phyloP scores from a whole-genome alignment of 257 asterid species.

The Solanum raphanifolium region DNA sequence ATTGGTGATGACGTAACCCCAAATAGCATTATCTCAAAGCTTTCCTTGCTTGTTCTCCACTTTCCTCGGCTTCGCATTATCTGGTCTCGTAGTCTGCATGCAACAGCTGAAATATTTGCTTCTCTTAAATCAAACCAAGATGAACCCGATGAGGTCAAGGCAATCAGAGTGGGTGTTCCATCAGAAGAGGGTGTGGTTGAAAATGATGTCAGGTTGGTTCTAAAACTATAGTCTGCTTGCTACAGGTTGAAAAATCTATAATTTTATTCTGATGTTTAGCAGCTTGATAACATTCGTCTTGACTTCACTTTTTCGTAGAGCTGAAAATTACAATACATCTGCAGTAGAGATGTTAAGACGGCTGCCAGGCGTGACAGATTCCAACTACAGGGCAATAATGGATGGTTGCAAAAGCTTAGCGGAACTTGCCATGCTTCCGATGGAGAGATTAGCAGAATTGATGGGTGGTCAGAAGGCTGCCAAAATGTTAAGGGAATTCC shows the following conservation, averaged over 20 bases:
- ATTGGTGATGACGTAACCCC: constrained; percentile 93
- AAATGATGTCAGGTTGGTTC: constrained; percentile 65
- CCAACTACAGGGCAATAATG: constrained; percentile 78
- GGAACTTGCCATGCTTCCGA: constrained; percentile 70
- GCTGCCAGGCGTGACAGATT: constrained; percentile 88
- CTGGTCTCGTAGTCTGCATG: constrained; percentile 96
- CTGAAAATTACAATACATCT: constrained; percentile 85
- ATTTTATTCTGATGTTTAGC: not conserved
- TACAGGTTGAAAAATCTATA: not conserved
- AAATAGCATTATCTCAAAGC: constrained; percentile 78
- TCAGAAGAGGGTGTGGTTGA: constrained; percentile 93
- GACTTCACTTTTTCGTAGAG: not conserved
- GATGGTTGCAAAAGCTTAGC: constrained; percentile 78
- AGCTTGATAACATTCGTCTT: not conserved
- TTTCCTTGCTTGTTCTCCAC: constrained; percentile 88
- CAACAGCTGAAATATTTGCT: constrained; percentile 85
- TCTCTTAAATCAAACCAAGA: constrained; percentile 88
- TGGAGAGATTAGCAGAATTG: constrained; percentile 59
- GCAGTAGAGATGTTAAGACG: constrained; percentile 93
- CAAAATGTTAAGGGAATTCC: constrained; percentile 78
- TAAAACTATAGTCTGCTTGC: not conserved
- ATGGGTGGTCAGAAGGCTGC: constrained; percentile 94
- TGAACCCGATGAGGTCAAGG: constrained; percentile 94
- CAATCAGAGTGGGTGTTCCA: constrained; percentile 92
- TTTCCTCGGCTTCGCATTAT: constrained; percentile 92